phyloP scores from a whole-genome alignment of 2,329 filamentous ascomycete genomes.

The Mariannaea sp. region DNA sequence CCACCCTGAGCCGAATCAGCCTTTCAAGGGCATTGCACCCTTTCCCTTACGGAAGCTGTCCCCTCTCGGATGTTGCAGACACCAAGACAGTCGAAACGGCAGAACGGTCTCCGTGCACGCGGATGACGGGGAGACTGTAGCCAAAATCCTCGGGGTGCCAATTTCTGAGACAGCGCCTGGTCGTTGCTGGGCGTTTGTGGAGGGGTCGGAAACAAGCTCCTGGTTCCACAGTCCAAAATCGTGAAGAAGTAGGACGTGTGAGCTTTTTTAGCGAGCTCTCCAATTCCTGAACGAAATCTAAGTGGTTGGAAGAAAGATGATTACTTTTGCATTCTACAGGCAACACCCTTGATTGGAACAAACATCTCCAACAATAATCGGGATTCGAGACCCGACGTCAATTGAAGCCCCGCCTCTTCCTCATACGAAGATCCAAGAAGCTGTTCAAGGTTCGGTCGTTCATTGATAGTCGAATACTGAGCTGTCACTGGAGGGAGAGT shows the following conservation, averaged over 20 bases:
- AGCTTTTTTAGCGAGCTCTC: slow-evolving; percentile 12
- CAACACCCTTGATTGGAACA: too few relatives aligned
- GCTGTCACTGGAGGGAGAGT: slow-evolving; percentile 17
- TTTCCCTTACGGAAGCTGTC: slow-evolving; percentile 15
- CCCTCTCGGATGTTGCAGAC: slow-evolving; percentile 20
- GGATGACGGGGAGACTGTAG: slow-evolving; percentile 2
- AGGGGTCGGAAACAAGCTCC: slow-evolving; percentile 31
- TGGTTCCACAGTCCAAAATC: slow-evolving; percentile 25
- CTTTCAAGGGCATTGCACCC: slow-evolving; percentile 2
- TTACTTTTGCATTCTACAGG: not conserved
- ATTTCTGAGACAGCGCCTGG: slow-evolving; percentile 33
- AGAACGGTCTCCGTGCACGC: slow-evolving; percentile 22
- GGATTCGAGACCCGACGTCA: too few relatives aligned
- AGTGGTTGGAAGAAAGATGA: not conserved
- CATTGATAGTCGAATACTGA: slow-evolving; percentile 1
- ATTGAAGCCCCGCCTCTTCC: not conserved
- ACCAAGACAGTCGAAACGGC: slow-evolving; percentile 19
- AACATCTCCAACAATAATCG: too few relatives aligned
- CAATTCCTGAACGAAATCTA: slow-evolving; percentile 4
- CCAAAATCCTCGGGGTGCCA: slow-evolving; percentile 33
- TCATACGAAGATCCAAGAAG: slow-evolving; percentile 12
- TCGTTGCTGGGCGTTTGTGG: slow-evolving; percentile 23
- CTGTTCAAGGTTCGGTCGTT: not conserved
- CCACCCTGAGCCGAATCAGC: slow-evolving; percentile 5
- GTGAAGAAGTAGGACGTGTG: slow-evolving; percentile 21